Evolutionary conservation across 2,329 filamentous ascomycete species (phyloP).

Genomic region (Botryotinia convoluta): DNA sequence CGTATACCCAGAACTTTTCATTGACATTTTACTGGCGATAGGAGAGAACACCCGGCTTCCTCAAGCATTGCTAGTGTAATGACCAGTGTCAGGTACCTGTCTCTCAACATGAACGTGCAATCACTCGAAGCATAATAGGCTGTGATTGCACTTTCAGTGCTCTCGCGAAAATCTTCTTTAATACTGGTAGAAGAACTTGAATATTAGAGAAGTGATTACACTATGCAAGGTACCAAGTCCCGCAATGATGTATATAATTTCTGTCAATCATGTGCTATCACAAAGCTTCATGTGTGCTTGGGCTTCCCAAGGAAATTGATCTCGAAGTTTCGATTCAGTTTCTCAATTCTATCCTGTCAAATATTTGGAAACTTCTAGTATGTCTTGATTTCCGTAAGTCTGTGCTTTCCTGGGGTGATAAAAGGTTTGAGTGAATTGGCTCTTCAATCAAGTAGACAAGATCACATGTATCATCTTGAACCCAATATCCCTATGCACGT

Average conservation of each 20-base stretch:
- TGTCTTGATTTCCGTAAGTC: neutral
- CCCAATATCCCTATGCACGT: neutral
- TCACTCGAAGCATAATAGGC: neutral
- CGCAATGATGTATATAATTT: neutral
- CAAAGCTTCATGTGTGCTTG: neutral
- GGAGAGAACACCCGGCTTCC: neutral
- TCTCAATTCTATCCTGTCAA: neutral
- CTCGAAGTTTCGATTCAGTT: neutral
- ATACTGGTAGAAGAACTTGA: neutral
- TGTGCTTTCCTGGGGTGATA: no score
- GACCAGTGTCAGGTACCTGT: neutral
- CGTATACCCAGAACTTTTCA: neutral
- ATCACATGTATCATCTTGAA: neutral
- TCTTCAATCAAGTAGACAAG: neutral
- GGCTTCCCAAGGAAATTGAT: neutral
- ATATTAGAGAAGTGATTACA: neutral
- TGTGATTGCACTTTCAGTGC: neutral
- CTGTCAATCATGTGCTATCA: neutral
- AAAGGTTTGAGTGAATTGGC: no score
- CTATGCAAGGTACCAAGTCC: accelerated
- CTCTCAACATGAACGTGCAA: neutral
- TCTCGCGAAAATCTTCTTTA: neutral
- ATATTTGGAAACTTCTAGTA: neutral
- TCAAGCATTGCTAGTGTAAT: neutral
- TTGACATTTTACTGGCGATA: accelerated